Percentiles rank a stretch among this genome's conserved stretches.
Conservation (phyloP, 1,284 basidiomycete species). For the Tylopilus sp. region DNA sequence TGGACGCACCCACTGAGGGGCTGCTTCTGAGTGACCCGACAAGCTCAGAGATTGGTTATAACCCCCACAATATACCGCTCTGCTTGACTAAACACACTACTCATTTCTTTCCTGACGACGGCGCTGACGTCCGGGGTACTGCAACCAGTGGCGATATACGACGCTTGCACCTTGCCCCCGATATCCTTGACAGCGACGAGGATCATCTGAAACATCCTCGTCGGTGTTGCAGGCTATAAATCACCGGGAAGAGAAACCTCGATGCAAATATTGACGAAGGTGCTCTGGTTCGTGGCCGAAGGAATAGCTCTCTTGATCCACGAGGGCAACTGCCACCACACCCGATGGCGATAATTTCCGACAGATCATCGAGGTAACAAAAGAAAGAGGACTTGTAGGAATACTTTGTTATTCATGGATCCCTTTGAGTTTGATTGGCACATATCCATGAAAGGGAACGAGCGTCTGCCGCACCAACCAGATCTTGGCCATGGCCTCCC, state of each 20-base stretch:
- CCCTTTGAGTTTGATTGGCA: too few relatives aligned
- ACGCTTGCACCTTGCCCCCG: not conserved
- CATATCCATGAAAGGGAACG: too few relatives aligned
- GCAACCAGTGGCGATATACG: not conserved
- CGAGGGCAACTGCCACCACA: not conserved
- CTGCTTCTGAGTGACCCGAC: not conserved
- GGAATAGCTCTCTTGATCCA: not conserved
- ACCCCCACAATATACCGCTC: not conserved
- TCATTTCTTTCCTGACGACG: not conserved
- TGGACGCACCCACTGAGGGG: conserved; percentile 1
- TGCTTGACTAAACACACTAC: not conserved
- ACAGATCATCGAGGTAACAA: too few relatives aligned
- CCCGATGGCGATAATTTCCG: not conserved
- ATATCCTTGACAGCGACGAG: not conserved
- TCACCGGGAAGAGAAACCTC: not conserved
- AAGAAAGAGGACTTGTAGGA: too few relatives aligned
- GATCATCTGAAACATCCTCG: not conserved
- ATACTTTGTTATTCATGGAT: too few relatives aligned
- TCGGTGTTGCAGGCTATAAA: not conserved
- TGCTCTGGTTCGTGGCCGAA: not conserved
- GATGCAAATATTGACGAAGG: not conserved
- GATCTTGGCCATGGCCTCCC: conserved; percentile 45
- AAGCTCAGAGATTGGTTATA: conserved; percentile 7
- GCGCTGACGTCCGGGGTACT: not conserved
- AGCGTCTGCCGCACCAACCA: too few relatives aligned